phyloP scores from a whole-genome alignment of 495 filamentous ascomycete genomes.

The Sordaria brevicollis region DNA sequence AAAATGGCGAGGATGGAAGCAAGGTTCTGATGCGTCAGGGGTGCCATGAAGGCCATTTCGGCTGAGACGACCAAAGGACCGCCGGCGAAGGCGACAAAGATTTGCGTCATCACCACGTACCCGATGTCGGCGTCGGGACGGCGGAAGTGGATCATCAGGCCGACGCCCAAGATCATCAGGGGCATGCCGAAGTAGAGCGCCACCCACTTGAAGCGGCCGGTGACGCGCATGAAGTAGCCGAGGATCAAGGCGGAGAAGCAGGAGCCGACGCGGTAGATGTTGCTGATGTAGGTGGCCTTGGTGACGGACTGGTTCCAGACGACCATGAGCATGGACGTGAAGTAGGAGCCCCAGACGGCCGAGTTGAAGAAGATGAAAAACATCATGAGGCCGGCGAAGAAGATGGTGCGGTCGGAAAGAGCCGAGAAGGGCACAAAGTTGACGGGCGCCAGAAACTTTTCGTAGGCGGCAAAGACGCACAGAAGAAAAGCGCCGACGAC shows the following conservation, averaged over 20 bases:
- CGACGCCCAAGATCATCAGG: slow-evolving; percentile 54
- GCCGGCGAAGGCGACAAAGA: slow-evolving; percentile 63
- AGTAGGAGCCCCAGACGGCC: slow-evolving; percentile 55
- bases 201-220: slow-evolving; percentile 50
- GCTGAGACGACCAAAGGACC: slow-evolving; percentile 44
- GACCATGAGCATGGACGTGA: slow-evolving; percentile 56
- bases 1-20: slow-evolving; percentile 53
- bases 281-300: slow-evolving; percentile 51
- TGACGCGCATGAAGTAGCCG: slow-evolving; percentile 43
- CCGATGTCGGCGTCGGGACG: slow-evolving; percentile 38
- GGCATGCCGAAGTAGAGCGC: slow-evolving; percentile 53
- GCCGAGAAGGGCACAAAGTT: slow-evolving; percentile 50
- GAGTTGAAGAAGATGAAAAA: slow-evolving; percentile 46
- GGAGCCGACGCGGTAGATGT: slow-evolving; percentile 60
- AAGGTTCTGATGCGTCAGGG: slow-evolving; percentile 50
- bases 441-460: slow-evolving; percentile 40
- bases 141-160: slow-evolving; percentile 67
- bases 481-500: slow-evolving; percentile 46
- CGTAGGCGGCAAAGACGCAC: slow-evolving; percentile 47
- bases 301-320: slow-evolving; percentile 48
- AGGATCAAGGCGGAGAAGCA: slow-evolving; percentile 49
- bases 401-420: slow-evolving; percentile 49
- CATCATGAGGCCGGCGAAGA: slow-evolving; percentile 45
- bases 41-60: slow-evolving; percentile 58
- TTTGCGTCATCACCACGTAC: slow-evolving; percentile 62